A percentile compares a stretch with the other conserved stretches of the same genome.
phyloP scores from a whole-genome alignment of 495 filamentous ascomycete species.

The Aspergillus heteromorphus region DNA sequence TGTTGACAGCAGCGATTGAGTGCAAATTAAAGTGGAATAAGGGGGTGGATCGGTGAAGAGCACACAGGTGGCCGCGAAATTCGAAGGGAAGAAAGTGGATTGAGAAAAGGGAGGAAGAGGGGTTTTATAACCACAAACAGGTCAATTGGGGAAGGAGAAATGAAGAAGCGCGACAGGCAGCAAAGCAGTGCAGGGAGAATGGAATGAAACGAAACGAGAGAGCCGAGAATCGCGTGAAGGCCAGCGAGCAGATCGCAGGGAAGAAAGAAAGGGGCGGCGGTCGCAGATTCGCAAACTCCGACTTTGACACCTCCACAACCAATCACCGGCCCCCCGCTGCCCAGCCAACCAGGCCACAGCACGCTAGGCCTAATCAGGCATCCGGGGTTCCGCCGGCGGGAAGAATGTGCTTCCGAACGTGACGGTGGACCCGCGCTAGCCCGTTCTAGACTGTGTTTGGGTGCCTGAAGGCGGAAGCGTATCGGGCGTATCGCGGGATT shows the following conservation, averaged over 20 bases:
- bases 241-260: background rate
- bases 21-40: constrained; percentile 11
- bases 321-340: constrained; percentile 9
- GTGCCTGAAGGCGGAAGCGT: background rate
- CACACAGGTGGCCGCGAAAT: background rate
- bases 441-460: background rate
- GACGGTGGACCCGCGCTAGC: background rate
- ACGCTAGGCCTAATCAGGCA: constrained; percentile 5
- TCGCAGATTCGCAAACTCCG: constrained; percentile 15
- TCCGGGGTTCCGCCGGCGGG: constrained; percentile 9
- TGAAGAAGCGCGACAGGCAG: constrained; percentile 1
- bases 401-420: background rate
- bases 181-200: background rate
- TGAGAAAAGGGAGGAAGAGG: constrained; percentile 1
- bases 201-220: background rate
- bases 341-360: constrained; percentile 7
- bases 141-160: constrained; percentile 3
- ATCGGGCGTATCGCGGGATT: background rate
- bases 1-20: constrained; percentile 44
- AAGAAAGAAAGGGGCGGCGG: constrained; percentile 15
- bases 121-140: constrained; percentile 3
- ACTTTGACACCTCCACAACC: constrained; percentile 21
- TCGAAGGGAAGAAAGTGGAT: constrained; percentile 7
- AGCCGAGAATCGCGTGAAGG: background rate
- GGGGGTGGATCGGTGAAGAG: constrained; percentile 9